These are phyloP conservation scores for Paraleonurus japonicus DNA, from an alignment of 257 asterid genomes.

Conservation along the genomic window DNA sequence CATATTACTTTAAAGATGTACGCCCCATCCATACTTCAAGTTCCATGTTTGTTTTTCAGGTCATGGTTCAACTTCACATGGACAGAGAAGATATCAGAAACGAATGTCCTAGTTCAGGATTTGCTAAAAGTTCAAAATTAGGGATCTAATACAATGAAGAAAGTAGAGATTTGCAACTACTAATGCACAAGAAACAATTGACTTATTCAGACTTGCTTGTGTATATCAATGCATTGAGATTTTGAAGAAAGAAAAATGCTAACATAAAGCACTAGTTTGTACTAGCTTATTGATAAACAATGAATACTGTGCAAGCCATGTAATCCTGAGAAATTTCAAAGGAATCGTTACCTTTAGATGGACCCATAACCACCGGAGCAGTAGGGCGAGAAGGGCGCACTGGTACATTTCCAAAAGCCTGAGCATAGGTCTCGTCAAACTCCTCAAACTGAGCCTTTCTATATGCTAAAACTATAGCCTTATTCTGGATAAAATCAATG, in stretches of 20 bases:
- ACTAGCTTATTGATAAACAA: slow-evolving; percentile 5
- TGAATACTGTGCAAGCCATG: neutral
- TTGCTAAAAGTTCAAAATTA: neutral
- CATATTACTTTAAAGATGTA: neutral
- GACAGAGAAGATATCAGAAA: neutral
- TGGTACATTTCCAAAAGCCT: slow-evolving; percentile 81
- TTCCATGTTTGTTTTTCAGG: neutral
- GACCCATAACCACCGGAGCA: slow-evolving; percentile 48
- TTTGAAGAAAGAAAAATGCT: neutral
- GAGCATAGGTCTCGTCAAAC: slow-evolving; percentile 89
- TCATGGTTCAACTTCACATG: neutral
- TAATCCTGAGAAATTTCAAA: neutral
- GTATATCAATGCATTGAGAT: neutral
- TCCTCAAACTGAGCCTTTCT: slow-evolving; percentile 81
- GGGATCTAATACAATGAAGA: neutral
- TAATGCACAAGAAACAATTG: neutral
- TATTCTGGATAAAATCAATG: slow-evolving; percentile 57
- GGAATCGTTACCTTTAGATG: slow-evolving; percentile 59
- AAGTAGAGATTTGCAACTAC: neutral
- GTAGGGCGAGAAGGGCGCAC: slow-evolving; percentile 54
- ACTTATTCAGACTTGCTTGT: neutral
- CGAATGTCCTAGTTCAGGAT: neutral
- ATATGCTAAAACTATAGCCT: slow-evolving; percentile 60
- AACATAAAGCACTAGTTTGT: neutral
- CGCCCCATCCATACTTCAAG: neutral